Percentiles rank a stretch among this genome's conserved stretches.
Evolutionary conservation across 805 yeast genomes (phyloP).

Genomic region (Candida ponderosae): DNA sequence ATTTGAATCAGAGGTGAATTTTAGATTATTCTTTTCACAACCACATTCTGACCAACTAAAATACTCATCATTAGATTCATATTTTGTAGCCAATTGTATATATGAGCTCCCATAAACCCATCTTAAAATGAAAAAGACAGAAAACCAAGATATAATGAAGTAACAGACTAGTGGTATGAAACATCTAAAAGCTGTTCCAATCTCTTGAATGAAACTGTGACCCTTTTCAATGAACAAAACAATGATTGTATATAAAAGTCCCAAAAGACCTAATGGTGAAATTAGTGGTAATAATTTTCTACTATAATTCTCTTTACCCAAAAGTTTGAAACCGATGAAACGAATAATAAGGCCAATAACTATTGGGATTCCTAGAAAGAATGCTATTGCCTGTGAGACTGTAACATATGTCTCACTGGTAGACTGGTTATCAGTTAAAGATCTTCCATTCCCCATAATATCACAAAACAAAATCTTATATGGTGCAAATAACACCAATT

Average conservation of each 20-base stretch:
- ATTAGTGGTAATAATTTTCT: conserved; percentile 30
- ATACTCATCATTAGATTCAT: conserved; percentile 10
- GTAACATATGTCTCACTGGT: conserved; percentile 23
- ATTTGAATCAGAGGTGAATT: conserved; percentile 8
- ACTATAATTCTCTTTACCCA: conserved; percentile 27
- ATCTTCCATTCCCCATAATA: no score
- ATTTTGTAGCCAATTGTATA: no score
- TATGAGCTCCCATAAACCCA: conserved; percentile 14
- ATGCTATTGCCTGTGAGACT: conserved; percentile 42
- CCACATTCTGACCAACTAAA: no score
- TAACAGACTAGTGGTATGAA: conserved; percentile 41
- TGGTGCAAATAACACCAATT: conserved; percentile 46
- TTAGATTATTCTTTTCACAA: conserved; percentile 29
- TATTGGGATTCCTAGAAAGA: conserved; percentile 48
- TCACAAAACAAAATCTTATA: conserved; percentile 39
- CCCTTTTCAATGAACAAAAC: conserved; percentile 47
- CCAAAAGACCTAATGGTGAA: conserved; percentile 43
- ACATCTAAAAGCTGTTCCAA: conserved; percentile 42
- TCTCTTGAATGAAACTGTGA: conserved; percentile 35
- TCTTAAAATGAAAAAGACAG: conserved; percentile 30
- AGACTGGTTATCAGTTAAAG: conserved; percentile 15
- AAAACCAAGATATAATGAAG: conserved; percentile 41
- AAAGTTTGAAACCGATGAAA: conserved; percentile 13
- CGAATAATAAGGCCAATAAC: conserved; percentile 37
- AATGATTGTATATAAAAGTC: conserved; percentile 42